Evolutionary conservation across 495 filamentous ascomycete species (phyloP).

Genomic region (Lasiosphaeria miniovina): DNA sequence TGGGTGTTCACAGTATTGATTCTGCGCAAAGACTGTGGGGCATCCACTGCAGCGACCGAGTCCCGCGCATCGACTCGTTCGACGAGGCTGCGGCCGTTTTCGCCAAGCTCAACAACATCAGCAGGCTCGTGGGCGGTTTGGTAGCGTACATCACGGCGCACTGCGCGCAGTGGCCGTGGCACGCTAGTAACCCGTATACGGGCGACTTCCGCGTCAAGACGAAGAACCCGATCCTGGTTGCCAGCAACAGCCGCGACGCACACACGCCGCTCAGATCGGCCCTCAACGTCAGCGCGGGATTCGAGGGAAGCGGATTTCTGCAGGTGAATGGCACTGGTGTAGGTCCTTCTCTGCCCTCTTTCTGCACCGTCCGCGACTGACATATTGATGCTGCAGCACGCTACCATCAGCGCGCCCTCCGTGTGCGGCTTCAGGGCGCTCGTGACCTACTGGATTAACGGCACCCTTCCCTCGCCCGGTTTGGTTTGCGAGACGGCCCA

Average conservation of each 20-base stretch:
- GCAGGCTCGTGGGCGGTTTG: neutral
- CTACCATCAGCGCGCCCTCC: slow-evolving; percentile 45
- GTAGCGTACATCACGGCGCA: slow-evolving; percentile 16
- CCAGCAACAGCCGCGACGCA: slow-evolving; percentile 42
- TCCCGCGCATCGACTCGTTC: neutral
- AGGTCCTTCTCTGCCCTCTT: slow-evolving; percentile 25
- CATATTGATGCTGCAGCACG: slow-evolving; percentile 36
- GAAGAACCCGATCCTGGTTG: slow-evolving; percentile 42
- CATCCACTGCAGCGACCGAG: neutral
- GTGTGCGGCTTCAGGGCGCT: slow-evolving; percentile 44
- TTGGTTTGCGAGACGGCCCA: slow-evolving; percentile 38
- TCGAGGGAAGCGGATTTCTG: slow-evolving; percentile 52
- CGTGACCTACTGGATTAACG: slow-evolving; percentile 48
- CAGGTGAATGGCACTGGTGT: slow-evolving; percentile 55
- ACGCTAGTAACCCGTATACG: slow-evolving; percentile 41
- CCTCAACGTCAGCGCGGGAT: slow-evolving; percentile 46
- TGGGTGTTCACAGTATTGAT: neutral
- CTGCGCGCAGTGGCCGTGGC: slow-evolving; percentile 44
- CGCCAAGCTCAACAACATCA: neutral
- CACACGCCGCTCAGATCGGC: slow-evolving; percentile 47
- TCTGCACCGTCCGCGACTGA: neutral
- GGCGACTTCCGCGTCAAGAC: slow-evolving; percentile 43
- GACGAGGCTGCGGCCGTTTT: neutral
- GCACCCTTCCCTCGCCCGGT: slow-evolving; percentile 40
- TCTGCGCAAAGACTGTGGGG: neutral